Evolutionary conservation across 495 filamentous ascomycete genomes (phyloP), one percentile per base, ranked within the genome.

Genomic region (Penicillium malachiteum): DNA sequence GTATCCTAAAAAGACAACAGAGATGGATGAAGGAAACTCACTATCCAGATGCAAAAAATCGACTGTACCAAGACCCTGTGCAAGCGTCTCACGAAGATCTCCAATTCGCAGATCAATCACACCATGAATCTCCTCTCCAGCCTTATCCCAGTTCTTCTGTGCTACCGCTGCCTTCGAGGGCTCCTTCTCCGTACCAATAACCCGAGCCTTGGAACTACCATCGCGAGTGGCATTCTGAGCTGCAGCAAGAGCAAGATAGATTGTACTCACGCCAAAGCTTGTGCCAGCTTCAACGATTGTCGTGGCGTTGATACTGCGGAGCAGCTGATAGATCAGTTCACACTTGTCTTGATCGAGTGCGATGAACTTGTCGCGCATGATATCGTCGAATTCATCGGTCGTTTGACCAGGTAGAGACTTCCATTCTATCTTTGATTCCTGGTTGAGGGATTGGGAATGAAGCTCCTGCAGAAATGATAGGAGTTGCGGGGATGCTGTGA

Each of bases 181-280:
- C 58, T 84, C 82, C 14, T 83, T 78, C 66, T 86, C 81, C 1
- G 81, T 84, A 9, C 75, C 83, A 52, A 86, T 78, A 0, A 85
- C 80, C 41, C 64, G 74, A 3, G 74, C 78, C 16, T 26, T 33
- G n/a, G 40, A 31, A 11, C 31, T 30, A 33, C 33, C 13, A 18
- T 39, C 11, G 1, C 45, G 57, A 1, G 55, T 60, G 43, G 74
- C 65, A 45, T 66, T 58, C 18, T 66, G 56, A 3, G 67, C 71
- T 12, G 83, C 75, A 1, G 81, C 83, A 2, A 85, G 64, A 1
- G 80, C 80, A 16, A 85, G 75, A 48, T 85, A 84, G 54, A 86
- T 85, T 0, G 81, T 84, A 47, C 76, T 80, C 2, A 86, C 81
- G 11, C 83, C 82, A 50, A 78, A 85, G 47, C 76, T 80, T 5